These are phyloP conservation scores for Trametes meyenii DNA, from an alignment of 768 basidiomycete genomes.

Conservation along the genomic window DNA sequence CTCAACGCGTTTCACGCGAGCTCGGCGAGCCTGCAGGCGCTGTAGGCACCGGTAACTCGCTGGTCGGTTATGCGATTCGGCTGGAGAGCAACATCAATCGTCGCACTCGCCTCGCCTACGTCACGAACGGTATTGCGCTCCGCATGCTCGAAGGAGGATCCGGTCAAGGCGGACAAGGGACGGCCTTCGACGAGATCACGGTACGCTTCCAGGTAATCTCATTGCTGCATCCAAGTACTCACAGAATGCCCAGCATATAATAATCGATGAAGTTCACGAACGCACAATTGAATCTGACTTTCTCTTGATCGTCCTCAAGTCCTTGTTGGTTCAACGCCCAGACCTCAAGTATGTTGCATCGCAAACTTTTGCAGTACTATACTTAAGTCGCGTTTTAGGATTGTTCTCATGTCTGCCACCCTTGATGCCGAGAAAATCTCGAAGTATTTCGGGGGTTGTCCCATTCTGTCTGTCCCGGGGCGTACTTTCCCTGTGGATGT, in stretches of 20 bases:
- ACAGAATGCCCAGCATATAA: slow-evolving; percentile 66
- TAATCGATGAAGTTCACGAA: slow-evolving; percentile 97
- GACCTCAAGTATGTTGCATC: slow-evolving; percentile 71
- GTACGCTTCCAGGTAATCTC: slow-evolving; percentile 43
- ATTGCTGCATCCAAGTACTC: not conserved
- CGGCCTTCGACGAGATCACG: slow-evolving; percentile 93
- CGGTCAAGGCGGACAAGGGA: slow-evolving; percentile 67
- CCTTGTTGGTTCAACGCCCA: slow-evolving; percentile 70
- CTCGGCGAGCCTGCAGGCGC: slow-evolving; percentile 82
- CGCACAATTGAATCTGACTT: slow-evolving; percentile 98
- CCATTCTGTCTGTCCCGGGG: slow-evolving; percentile 86
- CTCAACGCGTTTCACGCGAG: slow-evolving; percentile 92
- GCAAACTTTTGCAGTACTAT: not conserved
- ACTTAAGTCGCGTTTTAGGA: slow-evolving; percentile 44
- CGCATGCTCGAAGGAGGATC: slow-evolving; percentile 94
- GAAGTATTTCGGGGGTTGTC: slow-evolving; percentile 83
- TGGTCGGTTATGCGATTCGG: slow-evolving; percentile 94
- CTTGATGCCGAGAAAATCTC: slow-evolving; percentile 91
- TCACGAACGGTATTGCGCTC: slow-evolving; percentile 93
- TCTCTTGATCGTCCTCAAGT: slow-evolving; percentile 89
- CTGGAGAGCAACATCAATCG: slow-evolving; percentile 84
- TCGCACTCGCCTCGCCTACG: slow-evolving; percentile 79
- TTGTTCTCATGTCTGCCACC: slow-evolving; percentile 97
- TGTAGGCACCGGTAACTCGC: slow-evolving; percentile 74
- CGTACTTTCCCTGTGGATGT: slow-evolving; percentile 92